Evolutionary conservation across 148 eudicot genomes (phyloP).

Genomic region (Rhododendron kiyosumense): DNA sequence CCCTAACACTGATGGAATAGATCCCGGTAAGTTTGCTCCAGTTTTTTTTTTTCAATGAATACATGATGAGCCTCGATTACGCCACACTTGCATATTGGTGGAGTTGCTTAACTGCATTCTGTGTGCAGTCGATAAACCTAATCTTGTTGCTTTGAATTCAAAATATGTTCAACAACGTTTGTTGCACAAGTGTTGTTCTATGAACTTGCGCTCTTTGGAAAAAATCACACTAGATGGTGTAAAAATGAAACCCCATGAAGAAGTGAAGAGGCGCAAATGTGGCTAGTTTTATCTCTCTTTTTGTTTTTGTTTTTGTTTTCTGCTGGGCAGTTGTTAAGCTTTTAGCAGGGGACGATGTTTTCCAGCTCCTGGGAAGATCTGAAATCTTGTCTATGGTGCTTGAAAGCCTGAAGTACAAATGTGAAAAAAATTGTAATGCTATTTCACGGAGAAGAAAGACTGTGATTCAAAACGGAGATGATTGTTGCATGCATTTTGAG

Average conservation of each 20-base stretch:
- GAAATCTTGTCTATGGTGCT: neutral
- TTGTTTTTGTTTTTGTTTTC: neutral
- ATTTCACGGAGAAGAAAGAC: neutral
- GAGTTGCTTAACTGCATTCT: neutral
- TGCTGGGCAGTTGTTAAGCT: neutral
- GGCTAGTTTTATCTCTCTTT: neutral
- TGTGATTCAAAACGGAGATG: neutral
- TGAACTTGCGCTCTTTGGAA: neutral
- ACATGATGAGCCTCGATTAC: neutral
- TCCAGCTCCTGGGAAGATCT: neutral
- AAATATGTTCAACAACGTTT: neutral
- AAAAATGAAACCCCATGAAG: neutral
- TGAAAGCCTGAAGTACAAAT: neutral
- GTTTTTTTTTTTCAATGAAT: neutral
- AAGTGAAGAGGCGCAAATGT: neutral
- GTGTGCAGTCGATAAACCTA: neutral
- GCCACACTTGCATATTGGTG: neutral
- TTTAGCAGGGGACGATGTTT: neutral
- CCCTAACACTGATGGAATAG: constrained; percentile 97
- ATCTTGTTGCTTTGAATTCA: neutral
- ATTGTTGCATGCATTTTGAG: neutral
- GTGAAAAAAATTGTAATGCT: neutral
- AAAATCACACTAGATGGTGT: neutral
- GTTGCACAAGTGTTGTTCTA: neutral
- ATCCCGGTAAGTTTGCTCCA: constrained; percentile 63